Conservation (phyloP, 148 eudicot species). For the Pharnaceum exiguum region DNA sequence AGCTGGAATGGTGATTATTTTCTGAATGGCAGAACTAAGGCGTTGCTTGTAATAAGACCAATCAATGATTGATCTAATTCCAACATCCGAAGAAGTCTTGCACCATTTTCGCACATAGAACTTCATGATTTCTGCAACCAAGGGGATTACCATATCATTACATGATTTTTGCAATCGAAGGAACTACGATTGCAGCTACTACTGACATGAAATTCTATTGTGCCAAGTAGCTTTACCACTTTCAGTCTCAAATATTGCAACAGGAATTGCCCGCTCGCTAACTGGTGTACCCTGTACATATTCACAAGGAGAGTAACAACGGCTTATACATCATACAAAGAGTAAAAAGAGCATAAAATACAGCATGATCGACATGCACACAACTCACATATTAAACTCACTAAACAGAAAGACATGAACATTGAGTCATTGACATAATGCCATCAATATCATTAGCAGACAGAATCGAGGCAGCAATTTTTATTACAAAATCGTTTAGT, state of each 20-base stretch:
- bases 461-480: too few species aligned
- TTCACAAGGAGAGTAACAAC: slow-evolving; percentile 8
- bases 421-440: too few species aligned
- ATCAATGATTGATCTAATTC: slow-evolving; percentile 87
- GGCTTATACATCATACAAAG: background rate
- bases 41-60: slow-evolving; percentile 99
- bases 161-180: slow-evolving; percentile 57
- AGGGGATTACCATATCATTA: slow-evolving; percentile 13
- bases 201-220: background rate
- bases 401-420: background rate
- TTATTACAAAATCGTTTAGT: too few species aligned
- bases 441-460: too few species aligned
- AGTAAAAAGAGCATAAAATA: background rate
- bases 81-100: slow-evolving; percentile 83
- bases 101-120: slow-evolving; percentile 94
- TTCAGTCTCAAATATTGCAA: slow-evolving; percentile 94
- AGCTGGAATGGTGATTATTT: slow-evolving; percentile 96
- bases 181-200: slow-evolving; percentile 11
- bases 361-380: background rate
- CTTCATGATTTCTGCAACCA: slow-evolving; percentile 70
- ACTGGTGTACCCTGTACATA: slow-evolving; percentile 86
- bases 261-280: slow-evolving; percentile 98
- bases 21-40: slow-evolving; percentile 90
- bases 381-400: background rate
- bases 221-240: slow-evolving; percentile 44